These are phyloP conservation scores for Pogostemon cablin DNA, from an alignment of 257 asterid species.

Conservation along the genomic window DNA sequence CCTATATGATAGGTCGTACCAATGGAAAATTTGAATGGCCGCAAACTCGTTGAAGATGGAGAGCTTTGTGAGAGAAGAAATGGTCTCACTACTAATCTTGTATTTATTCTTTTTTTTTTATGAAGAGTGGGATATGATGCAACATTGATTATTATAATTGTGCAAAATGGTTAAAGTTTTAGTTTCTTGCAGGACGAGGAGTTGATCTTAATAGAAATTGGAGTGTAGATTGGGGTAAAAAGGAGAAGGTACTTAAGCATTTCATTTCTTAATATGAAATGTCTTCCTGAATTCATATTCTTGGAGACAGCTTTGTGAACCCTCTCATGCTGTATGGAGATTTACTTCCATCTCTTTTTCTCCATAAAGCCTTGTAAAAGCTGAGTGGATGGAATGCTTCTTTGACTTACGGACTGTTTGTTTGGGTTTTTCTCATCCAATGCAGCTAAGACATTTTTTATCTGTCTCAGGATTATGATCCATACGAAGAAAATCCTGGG, in stretches of 20 bases:
- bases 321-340: conserved; percentile 10
- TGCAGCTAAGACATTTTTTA: conserved; percentile 34
- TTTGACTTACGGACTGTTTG: conserved; percentile 4
- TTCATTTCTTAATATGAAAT: conserved; percentile 20
- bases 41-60: conserved; percentile 92
- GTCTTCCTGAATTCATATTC: conserved; percentile 13
- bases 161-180: conserved; percentile 23
- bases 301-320: conserved; percentile 18
- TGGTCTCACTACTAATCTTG: conserved; percentile 46
- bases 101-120: conserved; percentile 17
- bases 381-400: conserved; percentile 10
- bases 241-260: conserved; percentile 72
- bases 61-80: conserved; percentile 98
- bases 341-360: background rate
- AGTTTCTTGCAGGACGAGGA: conserved; percentile 76
- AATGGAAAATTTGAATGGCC: conserved; percentile 89
- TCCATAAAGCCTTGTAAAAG: conserved; percentile 5
- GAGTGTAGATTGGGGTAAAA: conserved; percentile 99
- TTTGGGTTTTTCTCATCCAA: conserved; percentile 6
- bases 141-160: conserved; percentile 12
- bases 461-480: conserved; percentile 84
- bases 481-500: conserved; percentile 95
- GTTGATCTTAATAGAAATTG: conserved; percentile 96
- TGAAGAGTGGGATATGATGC: conserved; percentile 19
- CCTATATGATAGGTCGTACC: conserved; percentile 74